These are phyloP conservation scores for Amoebophrya sp. DNA, from an alignment of 169 alveolate genomes.

Conservation along the genomic window DNA sequence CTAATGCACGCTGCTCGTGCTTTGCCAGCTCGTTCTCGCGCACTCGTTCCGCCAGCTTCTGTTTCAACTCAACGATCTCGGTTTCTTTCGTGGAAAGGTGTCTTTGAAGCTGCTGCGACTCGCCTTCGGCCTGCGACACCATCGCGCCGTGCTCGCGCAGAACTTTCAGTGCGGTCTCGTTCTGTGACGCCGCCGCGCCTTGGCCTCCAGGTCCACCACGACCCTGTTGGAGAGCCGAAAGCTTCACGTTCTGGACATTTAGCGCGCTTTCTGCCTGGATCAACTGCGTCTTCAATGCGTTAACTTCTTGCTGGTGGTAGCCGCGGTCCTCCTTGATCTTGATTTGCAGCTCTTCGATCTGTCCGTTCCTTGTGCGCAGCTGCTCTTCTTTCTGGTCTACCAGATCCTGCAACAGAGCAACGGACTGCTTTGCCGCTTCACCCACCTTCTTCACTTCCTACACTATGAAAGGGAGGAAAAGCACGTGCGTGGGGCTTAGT, in stretches of 20 bases:
- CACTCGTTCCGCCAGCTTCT: neutral
- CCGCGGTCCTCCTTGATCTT: neutral
- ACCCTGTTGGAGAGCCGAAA: neutral
- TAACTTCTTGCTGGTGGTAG: neutral
- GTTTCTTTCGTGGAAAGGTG: neutral
- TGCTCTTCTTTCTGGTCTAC: neutral
- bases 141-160: neutral
- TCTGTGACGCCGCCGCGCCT: neutral
- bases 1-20: neutral
- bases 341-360: neutral
- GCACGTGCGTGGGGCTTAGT: too few species aligned
- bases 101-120: neutral
- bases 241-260: neutral
- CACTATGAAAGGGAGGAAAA: too few species aligned
- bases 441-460: slow-evolving; percentile 10
- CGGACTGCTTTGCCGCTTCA: neutral
- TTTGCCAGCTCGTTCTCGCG: neutral
- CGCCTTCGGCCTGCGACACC: neutral
- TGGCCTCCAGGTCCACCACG: neutral
- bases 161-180: neutral
- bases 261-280: neutral
- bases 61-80: neutral
- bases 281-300: neutral
- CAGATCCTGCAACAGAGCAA: neutral
- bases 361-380: neutral